Percentiles rank a stretch among this genome's conserved stretches.
phyloP scores from a whole-genome alignment of 2,329 filamentous ascomycete species.

The Chaetothyriales sp. region DNA sequence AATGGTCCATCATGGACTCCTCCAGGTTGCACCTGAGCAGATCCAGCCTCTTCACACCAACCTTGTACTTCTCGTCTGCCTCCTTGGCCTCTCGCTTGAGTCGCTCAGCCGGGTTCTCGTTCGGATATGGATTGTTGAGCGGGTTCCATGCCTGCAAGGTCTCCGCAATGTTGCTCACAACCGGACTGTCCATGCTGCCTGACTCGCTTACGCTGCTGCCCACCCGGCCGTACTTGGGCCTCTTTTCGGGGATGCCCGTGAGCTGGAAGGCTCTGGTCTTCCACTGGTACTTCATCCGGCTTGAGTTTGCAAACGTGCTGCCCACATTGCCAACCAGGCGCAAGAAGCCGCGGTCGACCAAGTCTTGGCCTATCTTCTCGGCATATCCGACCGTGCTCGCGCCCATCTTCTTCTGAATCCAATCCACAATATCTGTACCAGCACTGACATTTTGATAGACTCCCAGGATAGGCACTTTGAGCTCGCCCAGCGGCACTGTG shows the following conservation, averaged over 20 bases:
- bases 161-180: conserved; percentile 69
- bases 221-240: conserved; percentile 54
- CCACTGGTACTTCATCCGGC: conserved; percentile 96
- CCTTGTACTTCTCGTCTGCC: conserved; percentile 86
- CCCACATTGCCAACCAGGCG: conserved; percentile 87
- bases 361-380: conserved; percentile 86
- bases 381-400: conserved; percentile 76
- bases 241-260: conserved; percentile 79
- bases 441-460: conserved; percentile 86
- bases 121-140: conserved; percentile 75
- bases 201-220: conserved; percentile 50
- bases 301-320: conserved; percentile 92
- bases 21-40: conserved; percentile 86
- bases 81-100: conserved; percentile 79
- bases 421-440: conserved; percentile 88
- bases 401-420: conserved; percentile 76
- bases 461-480: conserved; percentile 88
- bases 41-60: conserved; percentile 70
- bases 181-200: conserved; percentile 55
- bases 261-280: conserved; percentile 78
- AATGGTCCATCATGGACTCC: conserved; percentile 79
- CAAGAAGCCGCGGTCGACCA: conserved; percentile 72
- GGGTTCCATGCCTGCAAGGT: conserved; percentile 89
- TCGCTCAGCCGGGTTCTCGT: conserved; percentile 77
- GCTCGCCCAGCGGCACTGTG: conserved; percentile 72